Conservation (phyloP, 371 early-diverging fungal species). For the Catenaria anguillulae region DNA sequence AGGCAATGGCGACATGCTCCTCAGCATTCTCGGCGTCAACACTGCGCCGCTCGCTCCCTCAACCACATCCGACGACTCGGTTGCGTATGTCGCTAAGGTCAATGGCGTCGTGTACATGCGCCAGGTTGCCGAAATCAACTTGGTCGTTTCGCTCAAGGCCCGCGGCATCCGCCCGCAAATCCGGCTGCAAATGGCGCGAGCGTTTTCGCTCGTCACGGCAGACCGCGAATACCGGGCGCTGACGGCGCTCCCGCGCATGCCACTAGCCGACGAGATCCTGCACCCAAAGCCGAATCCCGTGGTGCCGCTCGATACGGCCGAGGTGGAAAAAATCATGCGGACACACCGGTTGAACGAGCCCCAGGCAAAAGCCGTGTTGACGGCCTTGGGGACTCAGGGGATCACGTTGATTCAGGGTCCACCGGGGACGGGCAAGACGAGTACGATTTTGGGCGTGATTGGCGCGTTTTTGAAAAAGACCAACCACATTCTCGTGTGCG, state of each 20-base stretch:
- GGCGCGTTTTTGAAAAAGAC: conserved; percentile 39
- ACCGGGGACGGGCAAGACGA: conserved; percentile 84
- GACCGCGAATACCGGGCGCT: conserved; percentile 77
- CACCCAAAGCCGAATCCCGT: conserved; percentile 19
- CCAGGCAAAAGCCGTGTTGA: conserved; percentile 71
- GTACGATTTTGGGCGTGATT: conserved; percentile 71
- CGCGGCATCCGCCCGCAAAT: conserved; percentile 11
- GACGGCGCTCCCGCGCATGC: conserved; percentile 42
- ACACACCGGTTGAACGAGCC: conserved; percentile 56
- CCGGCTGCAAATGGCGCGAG: not conserved
- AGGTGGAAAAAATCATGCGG: not conserved
- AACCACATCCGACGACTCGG: too few species aligned
- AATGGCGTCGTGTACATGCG: conserved; percentile 10
- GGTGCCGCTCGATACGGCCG: conserved; percentile 9
- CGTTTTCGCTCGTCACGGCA: conserved; percentile 47
- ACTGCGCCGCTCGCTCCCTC: too few species aligned
- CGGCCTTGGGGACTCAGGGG: conserved; percentile 50
- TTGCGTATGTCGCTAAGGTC: conserved; percentile 16
- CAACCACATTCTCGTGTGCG: conserved; percentile 61
- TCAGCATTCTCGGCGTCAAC: too few species aligned
- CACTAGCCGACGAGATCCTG: conserved; percentile 48
- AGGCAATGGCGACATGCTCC: too few species aligned
- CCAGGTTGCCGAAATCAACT: conserved; percentile 9
- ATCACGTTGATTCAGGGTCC: conserved; percentile 84
- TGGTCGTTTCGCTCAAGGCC: conserved; percentile 10